Evolutionary conservation across 257 asterid species (phyloP), one percentile per base, ranked within the genome.

Genomic region (Cinchona pubescens): DNA sequence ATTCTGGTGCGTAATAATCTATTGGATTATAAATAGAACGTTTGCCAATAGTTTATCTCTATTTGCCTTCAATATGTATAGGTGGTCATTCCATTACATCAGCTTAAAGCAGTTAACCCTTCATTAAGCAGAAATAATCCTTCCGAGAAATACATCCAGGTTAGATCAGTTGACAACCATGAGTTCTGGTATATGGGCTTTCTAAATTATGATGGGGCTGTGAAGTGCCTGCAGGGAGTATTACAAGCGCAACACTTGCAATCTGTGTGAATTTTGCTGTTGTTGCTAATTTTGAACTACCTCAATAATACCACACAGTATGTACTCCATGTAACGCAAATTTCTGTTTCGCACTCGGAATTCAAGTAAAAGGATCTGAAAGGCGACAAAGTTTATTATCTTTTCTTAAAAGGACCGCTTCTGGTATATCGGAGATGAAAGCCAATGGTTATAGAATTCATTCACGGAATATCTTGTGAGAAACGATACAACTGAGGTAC

Each of bases 111-210:
- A 69, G 92, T 95, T 40, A 90, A 85, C 75, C 87, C 96, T 23
- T 83, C 98, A 40, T 30, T 84, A 30, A 95, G 92, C 86, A 87
- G 84, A 76, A 46, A 69, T 69, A 95, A 95, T 85, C 80, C 90
- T 51, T 87, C 95, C 38, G 97, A 92, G 79, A 92, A 94, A 83
- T 94, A 92, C 79, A 86, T 95, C 78, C 98, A 92, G 82, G 79
- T 95, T 48, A 92, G 90, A 65, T 92, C 96, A 3, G 85, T 90
- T 21, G 99, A 90, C 80, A 86, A 85, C 81, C 98, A 92, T 27
- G 99, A 95, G 80, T 95, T 92, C 86, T 95, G 98, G 98, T 95
- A 85, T 86, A 91, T 95, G 98, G 99, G 98, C 74, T 95, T 95
- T 60, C 75, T 95, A 69, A 75, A 84, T 89, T 95, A 95, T 61